phyloP scores from a whole-genome alignment of 441 rosid genomes.

The Raphanus hybrid region DNA sequence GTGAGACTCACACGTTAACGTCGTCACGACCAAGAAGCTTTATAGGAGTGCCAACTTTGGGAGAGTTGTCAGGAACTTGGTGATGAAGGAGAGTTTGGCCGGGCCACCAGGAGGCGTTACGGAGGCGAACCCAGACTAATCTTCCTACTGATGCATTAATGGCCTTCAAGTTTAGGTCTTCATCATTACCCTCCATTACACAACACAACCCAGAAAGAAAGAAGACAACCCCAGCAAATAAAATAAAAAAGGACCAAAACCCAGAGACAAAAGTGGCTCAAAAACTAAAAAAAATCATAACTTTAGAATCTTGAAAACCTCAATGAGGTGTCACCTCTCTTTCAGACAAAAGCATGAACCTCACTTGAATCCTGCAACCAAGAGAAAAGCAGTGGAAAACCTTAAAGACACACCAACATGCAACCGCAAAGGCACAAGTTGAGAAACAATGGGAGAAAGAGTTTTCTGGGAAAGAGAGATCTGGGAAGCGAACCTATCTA shows the following conservation, averaged over 20 bases:
- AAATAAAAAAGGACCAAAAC: neutral
- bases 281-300: slow-evolving; percentile 33
- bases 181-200: slow-evolving; percentile 86
- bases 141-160: slow-evolving; percentile 91
- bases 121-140: slow-evolving; percentile 95
- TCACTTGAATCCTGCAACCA: slow-evolving; percentile 38
- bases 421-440: slow-evolving; percentile 39
- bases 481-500: slow-evolving; percentile 18
- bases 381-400: slow-evolving; percentile 30
- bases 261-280: slow-evolving; percentile 26
- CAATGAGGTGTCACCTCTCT: slow-evolving; percentile 16
- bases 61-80: slow-evolving; percentile 72
- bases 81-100: slow-evolving; percentile 80
- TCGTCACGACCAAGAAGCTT: slow-evolving; percentile 96
- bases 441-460: neutral
- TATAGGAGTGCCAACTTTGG: slow-evolving; percentile 91
- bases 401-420: slow-evolving; percentile 51
- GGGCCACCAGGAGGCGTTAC: slow-evolving; percentile 99
- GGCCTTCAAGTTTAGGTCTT: slow-evolving; percentile 53
- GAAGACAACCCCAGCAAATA: neutral
- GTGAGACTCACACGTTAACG: slow-evolving; percentile 83
- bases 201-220: slow-evolving; percentile 30
- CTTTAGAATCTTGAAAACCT: slow-evolving; percentile 19
- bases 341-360: slow-evolving; percentile 44
- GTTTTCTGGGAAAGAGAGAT: slow-evolving; percentile 34